Conservation (phyloP, 495 filamentous ascomycete species). For the Rhypophila decipiens region DNA sequence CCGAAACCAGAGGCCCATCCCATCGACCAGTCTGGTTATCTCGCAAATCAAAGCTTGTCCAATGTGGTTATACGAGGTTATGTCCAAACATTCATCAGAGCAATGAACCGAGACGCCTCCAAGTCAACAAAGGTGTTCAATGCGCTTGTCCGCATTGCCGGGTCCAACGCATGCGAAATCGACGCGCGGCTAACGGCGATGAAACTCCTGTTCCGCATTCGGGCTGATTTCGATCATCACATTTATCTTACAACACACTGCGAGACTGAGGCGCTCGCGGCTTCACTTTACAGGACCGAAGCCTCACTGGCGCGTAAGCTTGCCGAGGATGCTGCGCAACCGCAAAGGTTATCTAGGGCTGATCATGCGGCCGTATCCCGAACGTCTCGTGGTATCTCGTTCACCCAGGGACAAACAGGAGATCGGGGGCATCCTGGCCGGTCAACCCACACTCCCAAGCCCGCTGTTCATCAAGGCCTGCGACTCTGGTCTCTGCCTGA, state of each 20-base stretch:
- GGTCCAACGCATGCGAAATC: conserved; percentile 44
- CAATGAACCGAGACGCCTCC: conserved; percentile 45
- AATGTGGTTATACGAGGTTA: conserved; percentile 52
- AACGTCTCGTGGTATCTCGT: conserved; percentile 39
- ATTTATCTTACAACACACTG: conserved; percentile 59
- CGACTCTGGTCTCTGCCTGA: conserved; percentile 49
- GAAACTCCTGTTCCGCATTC: conserved; percentile 77
- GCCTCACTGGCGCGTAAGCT: conserved; percentile 43
- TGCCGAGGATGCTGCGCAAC: conserved; percentile 42
- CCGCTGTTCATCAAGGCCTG: conserved; percentile 30
- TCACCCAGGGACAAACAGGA: conserved; percentile 35
- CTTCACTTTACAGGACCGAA: conserved; percentile 61
- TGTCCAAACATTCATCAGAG: conserved; percentile 54
- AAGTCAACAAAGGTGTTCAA: conserved; percentile 50
- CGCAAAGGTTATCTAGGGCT: conserved; percentile 29
- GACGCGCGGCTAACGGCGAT: conserved; percentile 74
- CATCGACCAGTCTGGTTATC: conserved; percentile 15
- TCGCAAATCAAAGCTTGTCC: conserved; percentile 38
- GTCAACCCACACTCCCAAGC: conserved; percentile 29
- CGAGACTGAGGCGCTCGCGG: conserved; percentile 66
- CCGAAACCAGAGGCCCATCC: conserved; percentile 11
- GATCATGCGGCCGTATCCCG: conserved; percentile 29
- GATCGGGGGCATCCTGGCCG: conserved; percentile 29
- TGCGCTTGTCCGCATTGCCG: conserved; percentile 53
- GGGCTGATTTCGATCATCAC: conserved; percentile 69